A percentile compares a stretch with the other conserved stretches of the same genome.
Evolutionary conservation across 495 filamentous ascomycete species (phyloP).

Genomic region (Aspergillus funiculosus): DNA sequence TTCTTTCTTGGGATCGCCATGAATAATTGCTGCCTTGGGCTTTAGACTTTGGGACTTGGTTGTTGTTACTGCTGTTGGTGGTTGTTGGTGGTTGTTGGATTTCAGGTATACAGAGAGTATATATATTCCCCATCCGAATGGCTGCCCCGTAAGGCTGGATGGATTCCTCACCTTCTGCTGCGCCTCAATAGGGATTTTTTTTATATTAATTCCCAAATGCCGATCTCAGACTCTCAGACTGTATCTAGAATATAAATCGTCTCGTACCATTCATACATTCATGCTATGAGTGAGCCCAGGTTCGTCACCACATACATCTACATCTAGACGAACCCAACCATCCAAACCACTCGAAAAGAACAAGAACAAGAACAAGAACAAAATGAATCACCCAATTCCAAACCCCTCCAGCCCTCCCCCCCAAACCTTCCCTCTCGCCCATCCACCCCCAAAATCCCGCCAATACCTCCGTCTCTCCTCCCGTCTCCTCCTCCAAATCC

Average conservation of each 20-base stretch:
- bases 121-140: background rate
- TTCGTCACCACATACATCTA: background rate
- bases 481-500: constrained; percentile 35
- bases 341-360: background rate
- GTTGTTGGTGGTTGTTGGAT: no score
- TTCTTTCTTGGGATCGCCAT: no score
- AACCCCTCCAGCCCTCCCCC: background rate
- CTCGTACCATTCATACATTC: background rate
- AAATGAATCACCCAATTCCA: background rate
- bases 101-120: background rate
- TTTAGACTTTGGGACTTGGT: no score
- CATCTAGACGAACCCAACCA: no score
- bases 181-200: background rate
- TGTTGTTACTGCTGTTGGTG: no score
- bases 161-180: background rate
- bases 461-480: constrained; percentile 28
- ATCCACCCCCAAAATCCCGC: constrained; percentile 28
- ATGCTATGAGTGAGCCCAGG: background rate
- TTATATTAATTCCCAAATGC: no score
- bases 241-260: no score
- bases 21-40: no score
- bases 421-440: constrained; percentile 34
- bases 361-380: background rate
- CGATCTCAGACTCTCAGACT: no score
- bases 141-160: background rate